Evolutionary conservation across 192 early-diverging fungal genomes (phyloP), one percentile per base, ranked within the genome.

Genomic region (Funneliformis geosporum): DNA sequence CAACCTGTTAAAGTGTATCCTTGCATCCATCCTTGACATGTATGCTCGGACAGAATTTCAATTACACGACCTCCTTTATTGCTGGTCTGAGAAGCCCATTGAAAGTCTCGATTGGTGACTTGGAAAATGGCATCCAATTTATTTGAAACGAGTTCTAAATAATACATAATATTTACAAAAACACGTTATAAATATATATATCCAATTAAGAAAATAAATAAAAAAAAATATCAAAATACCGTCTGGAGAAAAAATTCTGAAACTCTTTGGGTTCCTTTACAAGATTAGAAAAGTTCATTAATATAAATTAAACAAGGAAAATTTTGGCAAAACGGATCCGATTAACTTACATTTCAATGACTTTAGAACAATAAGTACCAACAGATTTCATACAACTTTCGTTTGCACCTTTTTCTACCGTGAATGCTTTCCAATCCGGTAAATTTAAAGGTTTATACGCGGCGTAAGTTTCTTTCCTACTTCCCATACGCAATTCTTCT

Each of bases 41-140:
- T 81, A 77, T 86, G 85, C 61, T 86, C 85, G 6, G 85, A 86
- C 11, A 86, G 69, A 25, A 86, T 83, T 61, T 86, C 85, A 67
- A 83, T 65, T 14, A 86, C 80, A 21, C 82, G 84, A 23, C 85
- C 85, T 27, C 80, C 77, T 64, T 81, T 79, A 33, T 40, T 50
- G 39, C 27, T 46, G 14, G 81, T 60, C 40, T 77, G 75, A n/a
- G 66, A 75, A 50, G 82, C 79, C 85, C 85, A 86, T 73, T 86
- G 82, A 62, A 86, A 86, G 9, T 73, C 71, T n/a, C 85, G 83
- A n/a, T 65, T 60, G 6, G 85, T 86, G 0, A 76, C 79, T 47
- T 84, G 68, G 25, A 86, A 79, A 27, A 86, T 79, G 5, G 60
- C 79, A 50, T 75, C 73, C 44, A 86, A 68, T 60, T 86, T 84